Evolutionary conservation across 805 yeast species (phyloP), one percentile per base, ranked within the genome.

Genomic region (Cyberlindnera suaveolens): DNA sequence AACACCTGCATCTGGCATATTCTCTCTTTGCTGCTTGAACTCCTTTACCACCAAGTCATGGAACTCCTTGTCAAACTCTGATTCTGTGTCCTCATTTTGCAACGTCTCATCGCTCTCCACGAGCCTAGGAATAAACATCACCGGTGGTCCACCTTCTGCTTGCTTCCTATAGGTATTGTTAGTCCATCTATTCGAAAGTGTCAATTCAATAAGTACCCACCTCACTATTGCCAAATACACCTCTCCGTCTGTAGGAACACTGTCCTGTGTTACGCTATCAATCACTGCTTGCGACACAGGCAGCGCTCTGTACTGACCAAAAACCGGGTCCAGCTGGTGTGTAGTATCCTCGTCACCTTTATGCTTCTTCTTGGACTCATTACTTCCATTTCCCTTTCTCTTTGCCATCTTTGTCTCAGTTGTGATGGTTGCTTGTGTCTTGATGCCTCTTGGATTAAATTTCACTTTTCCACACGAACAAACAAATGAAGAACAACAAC

Each of bases 181-280:
- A 16, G 48, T 36, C 29, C 5, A 36, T 8, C 11, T 27, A 6
- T 8, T n/a, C 17, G 36, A 14, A 14, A 15, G 33, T 14, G n/a
- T 47, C 41, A 2, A 48, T 38, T 3, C 6, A 23, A 9, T 23
- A 10, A 6, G 27, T 23, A 38, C 51, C 15, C 16, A 50, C 47
- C 57, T 47, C 15, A 56, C 62, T 40, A 56, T 41, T 4, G 62
- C 61, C 19, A 58, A 33, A 41, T 58, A 58, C 1, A 50, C 51
- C 38, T 55, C 56, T 9, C 52, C 62, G 39, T 58, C 58, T 3
- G 34, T 31, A 1, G 62, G 58, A 6, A 51, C 34, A 0, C 56
- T 52, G 26, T 45, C 41, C 7, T 48, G 43, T 4, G 41, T 47
- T 13, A 56, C 41, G 1, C 40, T 39, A 15, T 46, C 46, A 2